Evolutionary conservation across 805 yeast genomes (phyloP).

Genomic region (Brettanomyces naardenensis): DNA sequence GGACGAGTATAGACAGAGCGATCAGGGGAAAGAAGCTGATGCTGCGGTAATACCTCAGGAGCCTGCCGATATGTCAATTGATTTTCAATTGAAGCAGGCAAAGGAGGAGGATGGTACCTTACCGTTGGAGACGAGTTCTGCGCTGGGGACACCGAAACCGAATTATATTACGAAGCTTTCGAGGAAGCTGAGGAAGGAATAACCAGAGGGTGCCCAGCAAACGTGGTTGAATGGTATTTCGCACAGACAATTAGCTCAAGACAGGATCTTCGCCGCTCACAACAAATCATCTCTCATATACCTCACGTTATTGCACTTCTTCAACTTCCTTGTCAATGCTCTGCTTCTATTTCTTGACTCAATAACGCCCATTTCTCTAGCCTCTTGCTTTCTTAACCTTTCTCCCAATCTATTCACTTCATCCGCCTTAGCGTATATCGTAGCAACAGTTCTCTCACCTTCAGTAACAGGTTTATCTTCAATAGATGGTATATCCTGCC

Average conservation of each 20-base stretch:
- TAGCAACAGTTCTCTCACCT: conserved; percentile 48
- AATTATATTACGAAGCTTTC: conserved; percentile 19
- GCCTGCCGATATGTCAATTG: not conserved
- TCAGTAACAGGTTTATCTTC: conserved; percentile 41
- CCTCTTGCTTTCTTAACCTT: conserved; percentile 28
- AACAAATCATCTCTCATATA: conserved; percentile 44
- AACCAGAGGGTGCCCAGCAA: too few relatives aligned
- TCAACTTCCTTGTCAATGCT: conserved; percentile 33
- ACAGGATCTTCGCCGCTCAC: conserved; percentile 1
- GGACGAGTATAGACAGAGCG: conserved; percentile 9
- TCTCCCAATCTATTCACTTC: conserved; percentile 12
- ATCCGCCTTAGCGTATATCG: conserved; percentile 12
- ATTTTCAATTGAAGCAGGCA: not conserved
- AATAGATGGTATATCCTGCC: conserved; percentile 42
- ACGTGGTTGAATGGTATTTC: too few relatives aligned
- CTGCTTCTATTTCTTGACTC: conserved; percentile 19
- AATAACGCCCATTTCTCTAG: conserved; percentile 30
- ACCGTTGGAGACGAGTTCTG: conserved; percentile 13
- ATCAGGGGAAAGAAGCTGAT: conserved; percentile 4
- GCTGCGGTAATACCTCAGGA: conserved; percentile 3
- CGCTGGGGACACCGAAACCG: conserved; percentile 6
- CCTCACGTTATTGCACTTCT: conserved; percentile 64
- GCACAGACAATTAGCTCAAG: too few relatives aligned
- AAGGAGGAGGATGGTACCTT: conserved; percentile 6
- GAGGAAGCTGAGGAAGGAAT: conserved; percentile 14